Evolutionary conservation across 208 protist genomes (phyloP).

Genomic region (Wallacemonas sp.): DNA sequence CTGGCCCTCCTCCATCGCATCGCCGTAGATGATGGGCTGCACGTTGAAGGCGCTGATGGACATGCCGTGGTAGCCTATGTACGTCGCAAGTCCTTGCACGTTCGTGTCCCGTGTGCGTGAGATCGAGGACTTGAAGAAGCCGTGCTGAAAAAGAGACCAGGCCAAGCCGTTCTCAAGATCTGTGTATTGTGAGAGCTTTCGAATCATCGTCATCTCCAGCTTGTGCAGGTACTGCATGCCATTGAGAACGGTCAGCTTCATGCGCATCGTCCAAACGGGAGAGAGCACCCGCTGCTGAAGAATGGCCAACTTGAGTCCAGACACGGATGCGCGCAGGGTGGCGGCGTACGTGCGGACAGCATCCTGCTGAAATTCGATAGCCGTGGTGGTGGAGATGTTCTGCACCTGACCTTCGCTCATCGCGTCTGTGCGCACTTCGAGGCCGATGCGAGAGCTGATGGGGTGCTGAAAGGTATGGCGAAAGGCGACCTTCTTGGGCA

Average conservation of each 20-base stretch:
- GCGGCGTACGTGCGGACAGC: slow-evolving; percentile 36
- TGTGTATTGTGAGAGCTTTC: slow-evolving; percentile 53
- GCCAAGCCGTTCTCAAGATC: slow-evolving; percentile 62
- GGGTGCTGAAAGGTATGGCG: slow-evolving; percentile 63
- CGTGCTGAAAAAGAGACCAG: slow-evolving; percentile 55
- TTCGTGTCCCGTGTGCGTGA: slow-evolving; percentile 20
- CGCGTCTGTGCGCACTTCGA: slow-evolving; percentile 44
- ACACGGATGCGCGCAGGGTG: slow-evolving; percentile 38
- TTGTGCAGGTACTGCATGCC: slow-evolving; percentile 44
- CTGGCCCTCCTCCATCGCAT: slow-evolving; percentile 23
- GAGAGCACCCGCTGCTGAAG: slow-evolving; percentile 42
- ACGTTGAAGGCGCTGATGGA: slow-evolving; percentile 35
- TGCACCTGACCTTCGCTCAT: slow-evolving; percentile 20
- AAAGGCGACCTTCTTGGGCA: slow-evolving; percentile 49
- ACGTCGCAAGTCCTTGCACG: slow-evolving; percentile 38
- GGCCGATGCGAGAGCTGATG: slow-evolving; percentile 31
- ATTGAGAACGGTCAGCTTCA: slow-evolving; percentile 49
- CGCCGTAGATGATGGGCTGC: slow-evolving; percentile 35
- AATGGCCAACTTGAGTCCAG: slow-evolving; percentile 45
- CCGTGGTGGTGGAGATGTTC: slow-evolving; percentile 30
- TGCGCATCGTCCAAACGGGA: slow-evolving; percentile 54
- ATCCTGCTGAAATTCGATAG: slow-evolving; percentile 35
- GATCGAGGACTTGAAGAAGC: slow-evolving; percentile 53
- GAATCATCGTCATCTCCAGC: slow-evolving; percentile 55
- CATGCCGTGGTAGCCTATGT: slow-evolving; percentile 53